Conservation (phyloP, 345 rosid genomes). For the Rhodamnia argentea region DNA sequence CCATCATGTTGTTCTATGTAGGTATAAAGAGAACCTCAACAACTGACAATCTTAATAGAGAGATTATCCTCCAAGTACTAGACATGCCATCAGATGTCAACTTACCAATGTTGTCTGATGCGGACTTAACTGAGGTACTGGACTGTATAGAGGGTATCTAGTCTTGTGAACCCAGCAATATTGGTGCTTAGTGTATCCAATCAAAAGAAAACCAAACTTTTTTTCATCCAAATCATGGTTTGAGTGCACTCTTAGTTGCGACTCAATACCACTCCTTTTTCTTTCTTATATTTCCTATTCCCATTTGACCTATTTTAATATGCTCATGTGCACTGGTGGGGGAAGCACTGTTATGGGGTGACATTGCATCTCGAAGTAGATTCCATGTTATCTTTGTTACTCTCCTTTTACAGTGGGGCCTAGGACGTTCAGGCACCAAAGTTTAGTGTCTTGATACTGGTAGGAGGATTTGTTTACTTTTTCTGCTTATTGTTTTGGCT, state of each 20-base stretch:
- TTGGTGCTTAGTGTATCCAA: neutral
- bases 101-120: slow-evolving; percentile 28
- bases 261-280: neutral
- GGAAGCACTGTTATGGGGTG: neutral
- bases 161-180: neutral
- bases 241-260: neutral
- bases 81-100: slow-evolving; percentile 19
- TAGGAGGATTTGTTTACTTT: neutral
- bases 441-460: neutral
- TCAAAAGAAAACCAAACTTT: no score
- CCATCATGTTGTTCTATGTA: neutral
- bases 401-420: neutral
- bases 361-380: neutral
- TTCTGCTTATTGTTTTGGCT: neutral
- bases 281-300: neutral
- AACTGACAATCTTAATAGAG: slow-evolving; percentile 3
- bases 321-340: neutral
- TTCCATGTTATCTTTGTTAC: neutral
- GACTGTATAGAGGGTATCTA: neutral
- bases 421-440: neutral
- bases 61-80: slow-evolving; percentile 26
- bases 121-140: slow-evolving; percentile 35
- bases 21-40: slow-evolving; percentile 25
- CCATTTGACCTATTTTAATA: neutral
- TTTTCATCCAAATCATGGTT: neutral